Percentiles rank a stretch among this genome's conserved stretches.
Conservation (phyloP, 306 rosid genomes). For the Calophaca sinica region DNA sequence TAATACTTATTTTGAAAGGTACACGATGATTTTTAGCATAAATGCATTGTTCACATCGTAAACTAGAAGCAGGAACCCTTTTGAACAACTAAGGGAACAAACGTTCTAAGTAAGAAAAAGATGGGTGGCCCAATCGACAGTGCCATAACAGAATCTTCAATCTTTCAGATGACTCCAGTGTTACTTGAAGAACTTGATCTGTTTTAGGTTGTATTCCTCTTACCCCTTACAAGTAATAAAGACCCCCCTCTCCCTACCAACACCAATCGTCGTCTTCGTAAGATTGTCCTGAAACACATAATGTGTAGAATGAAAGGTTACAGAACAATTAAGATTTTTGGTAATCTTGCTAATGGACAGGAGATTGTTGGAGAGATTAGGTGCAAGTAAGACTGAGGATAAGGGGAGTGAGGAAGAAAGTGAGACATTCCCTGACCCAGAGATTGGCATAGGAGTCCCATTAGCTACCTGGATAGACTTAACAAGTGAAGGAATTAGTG, state of each 20-base stretch:
- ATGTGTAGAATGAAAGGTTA: slow-evolving; percentile 1
- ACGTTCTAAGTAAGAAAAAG: neutral
- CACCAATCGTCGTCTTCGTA: neutral
- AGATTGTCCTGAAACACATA: slow-evolving; percentile 12
- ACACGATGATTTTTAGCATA: neutral
- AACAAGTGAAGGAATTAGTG: neutral
- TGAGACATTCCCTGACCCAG: neutral
- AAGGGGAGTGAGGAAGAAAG: neutral
- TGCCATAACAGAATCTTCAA: slow-evolving; percentile 1
- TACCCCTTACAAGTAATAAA: neutral
- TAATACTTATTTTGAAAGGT: neutral
- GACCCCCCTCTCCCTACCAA: slow-evolving; percentile 1
- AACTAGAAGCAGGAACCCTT: neutral
- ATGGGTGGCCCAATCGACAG: neutral
- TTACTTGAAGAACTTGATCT: neutral
- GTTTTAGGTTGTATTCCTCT: neutral
- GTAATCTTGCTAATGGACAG: neutral
- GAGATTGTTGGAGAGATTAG: neutral
- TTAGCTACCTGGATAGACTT: neutral
- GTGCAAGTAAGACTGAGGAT: neutral
- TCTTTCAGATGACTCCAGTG: neutral
- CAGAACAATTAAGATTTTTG: neutral
- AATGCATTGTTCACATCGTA: neutral
- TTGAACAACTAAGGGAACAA: neutral
- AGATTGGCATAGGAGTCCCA: neutral